These are phyloP conservation scores for Candida manassasensis DNA, from an alignment of 805 yeast genomes.

Conservation along the genomic window DNA sequence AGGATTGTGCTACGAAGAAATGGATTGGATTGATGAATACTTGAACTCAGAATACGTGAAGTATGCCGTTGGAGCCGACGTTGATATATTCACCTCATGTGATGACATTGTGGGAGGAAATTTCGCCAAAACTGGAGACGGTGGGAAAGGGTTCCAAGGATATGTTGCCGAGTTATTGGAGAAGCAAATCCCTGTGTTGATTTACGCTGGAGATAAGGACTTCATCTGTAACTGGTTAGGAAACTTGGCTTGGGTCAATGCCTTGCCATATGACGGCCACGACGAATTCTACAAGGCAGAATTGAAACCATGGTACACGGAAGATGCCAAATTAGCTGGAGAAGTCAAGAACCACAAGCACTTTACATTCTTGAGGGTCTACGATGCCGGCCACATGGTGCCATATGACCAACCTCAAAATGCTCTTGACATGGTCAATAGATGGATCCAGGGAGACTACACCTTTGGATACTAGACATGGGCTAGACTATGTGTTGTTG, in stretches of 20 bases:
- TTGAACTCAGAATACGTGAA: slow-evolving; percentile 52
- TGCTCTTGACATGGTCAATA: slow-evolving; percentile 32
- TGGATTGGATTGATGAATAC: slow-evolving; percentile 47
- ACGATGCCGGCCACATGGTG: slow-evolving; percentile 38
- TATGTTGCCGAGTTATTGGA: slow-evolving; percentile 41
- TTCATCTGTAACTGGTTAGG: slow-evolving; percentile 92
- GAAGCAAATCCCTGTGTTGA: slow-evolving; percentile 66
- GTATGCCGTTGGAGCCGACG: slow-evolving; percentile 51
- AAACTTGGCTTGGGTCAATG: slow-evolving; percentile 52
- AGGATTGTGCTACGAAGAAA: slow-evolving; percentile 48
- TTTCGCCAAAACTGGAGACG: slow-evolving; percentile 55
- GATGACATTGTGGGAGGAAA: slow-evolving; percentile 46
- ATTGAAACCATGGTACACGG: slow-evolving; percentile 34
- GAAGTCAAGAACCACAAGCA: slow-evolving; percentile 28
- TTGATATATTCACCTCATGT: slow-evolving; percentile 43
- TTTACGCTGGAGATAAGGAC: slow-evolving; percentile 91
- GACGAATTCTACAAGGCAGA: slow-evolving; percentile 12
- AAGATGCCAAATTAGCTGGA: slow-evolving; percentile 28
- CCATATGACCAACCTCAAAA: slow-evolving; percentile 34
- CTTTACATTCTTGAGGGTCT: slow-evolving; percentile 33
- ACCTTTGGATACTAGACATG: slow-evolving; percentile 13
- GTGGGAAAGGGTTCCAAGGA: slow-evolving; percentile 58
- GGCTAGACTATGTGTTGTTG: no score
- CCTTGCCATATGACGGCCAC: slow-evolving; percentile 14
- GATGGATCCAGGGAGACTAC: slow-evolving; percentile 38